Percentiles rank a stretch among this genome's conserved stretches.
phyloP scores from a whole-genome alignment of 805 yeast species.

The Suhomyces sp. region DNA sequence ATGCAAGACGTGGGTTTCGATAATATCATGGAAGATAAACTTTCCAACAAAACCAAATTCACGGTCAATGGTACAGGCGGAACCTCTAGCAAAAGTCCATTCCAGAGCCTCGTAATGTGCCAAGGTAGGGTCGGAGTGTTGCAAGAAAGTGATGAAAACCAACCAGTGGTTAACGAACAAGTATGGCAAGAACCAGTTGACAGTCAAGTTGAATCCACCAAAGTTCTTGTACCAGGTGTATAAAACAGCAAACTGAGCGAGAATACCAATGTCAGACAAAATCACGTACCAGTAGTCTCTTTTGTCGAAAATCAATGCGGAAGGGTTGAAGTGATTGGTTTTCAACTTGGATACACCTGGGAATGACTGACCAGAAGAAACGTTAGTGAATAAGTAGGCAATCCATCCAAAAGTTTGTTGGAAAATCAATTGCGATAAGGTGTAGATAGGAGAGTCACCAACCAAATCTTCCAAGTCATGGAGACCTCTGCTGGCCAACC shows the following conservation, averaged over 20 bases:
- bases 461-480: constrained; percentile 43
- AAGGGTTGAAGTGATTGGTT: constrained; percentile 55
- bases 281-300: constrained; percentile 56
- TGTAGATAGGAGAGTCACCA: constrained; percentile 55
- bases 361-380: constrained; percentile 52
- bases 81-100: constrained; percentile 68
- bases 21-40: constrained; percentile 56
- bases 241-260: constrained; percentile 42
- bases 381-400: constrained; percentile 47
- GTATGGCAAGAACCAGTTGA: constrained; percentile 61
- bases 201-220: constrained; percentile 50
- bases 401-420: constrained; percentile 61
- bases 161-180: constrained; percentile 64
- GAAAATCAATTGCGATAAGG: constrained; percentile 43
- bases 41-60: constrained; percentile 59
- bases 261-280: constrained; percentile 56
- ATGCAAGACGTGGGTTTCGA: constrained; percentile 58
- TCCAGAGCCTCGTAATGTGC: constrained; percentile 57
- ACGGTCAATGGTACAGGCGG: constrained; percentile 65
- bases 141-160: constrained; percentile 61
- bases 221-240: constrained; percentile 51
- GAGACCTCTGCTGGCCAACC: constrained; percentile 30
- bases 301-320: constrained; percentile 53
- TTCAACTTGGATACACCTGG: constrained; percentile 42
- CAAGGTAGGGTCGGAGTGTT: constrained; percentile 59